Evolutionary conservation across 345 rosid species (phyloP).

Genomic region (Camelina sativa): DNA sequence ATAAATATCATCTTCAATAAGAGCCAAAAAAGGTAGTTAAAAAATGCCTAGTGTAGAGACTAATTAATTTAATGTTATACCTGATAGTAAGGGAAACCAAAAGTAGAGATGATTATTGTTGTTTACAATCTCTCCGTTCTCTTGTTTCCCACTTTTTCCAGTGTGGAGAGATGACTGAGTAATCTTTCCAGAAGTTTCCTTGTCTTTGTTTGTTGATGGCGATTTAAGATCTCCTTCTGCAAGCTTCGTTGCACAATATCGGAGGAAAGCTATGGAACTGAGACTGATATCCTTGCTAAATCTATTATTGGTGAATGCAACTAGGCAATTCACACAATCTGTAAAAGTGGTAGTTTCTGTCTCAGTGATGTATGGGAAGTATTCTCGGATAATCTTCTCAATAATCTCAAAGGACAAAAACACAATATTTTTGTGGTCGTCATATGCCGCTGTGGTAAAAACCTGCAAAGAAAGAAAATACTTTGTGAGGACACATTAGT

Average conservation of each 20-base stretch:
- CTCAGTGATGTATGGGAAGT: slow-evolving; percentile 95
- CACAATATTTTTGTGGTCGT: slow-evolving; percentile 96
- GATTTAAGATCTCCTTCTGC: slow-evolving; percentile 92
- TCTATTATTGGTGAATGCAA: slow-evolving; percentile 96
- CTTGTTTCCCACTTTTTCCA: slow-evolving; percentile 62
- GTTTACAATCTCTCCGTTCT: slow-evolving; percentile 63
- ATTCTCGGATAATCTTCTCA: slow-evolving; percentile 94
- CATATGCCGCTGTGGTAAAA: slow-evolving; percentile 98
- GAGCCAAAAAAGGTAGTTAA: slow-evolving; percentile 4
- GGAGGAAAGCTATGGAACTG: slow-evolving; percentile 89
- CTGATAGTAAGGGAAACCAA: slow-evolving; percentile 98
- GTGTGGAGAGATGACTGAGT: slow-evolving; percentile 59
- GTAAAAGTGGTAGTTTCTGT: slow-evolving; percentile 99
- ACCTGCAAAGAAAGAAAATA: slow-evolving; percentile 60
- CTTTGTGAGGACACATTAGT: slow-evolving; percentile 13
- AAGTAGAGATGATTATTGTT: slow-evolving; percentile 85
- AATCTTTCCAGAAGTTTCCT: slow-evolving; percentile 58
- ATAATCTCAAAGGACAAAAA: slow-evolving; percentile 93
- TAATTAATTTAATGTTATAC: slow-evolving; percentile 48
- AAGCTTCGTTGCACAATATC: slow-evolving; percentile 94
- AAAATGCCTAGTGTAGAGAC: slow-evolving; percentile 26
- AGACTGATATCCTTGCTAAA: slow-evolving; percentile 94
- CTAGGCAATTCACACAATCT: slow-evolving; percentile 95
- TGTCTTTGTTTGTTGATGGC: slow-evolving; percentile 64
- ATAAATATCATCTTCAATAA: slow-evolving; percentile 32